Evolutionary conservation across 495 filamentous ascomycete genomes (phyloP).

Genomic region (Extremus antarcticus): DNA sequence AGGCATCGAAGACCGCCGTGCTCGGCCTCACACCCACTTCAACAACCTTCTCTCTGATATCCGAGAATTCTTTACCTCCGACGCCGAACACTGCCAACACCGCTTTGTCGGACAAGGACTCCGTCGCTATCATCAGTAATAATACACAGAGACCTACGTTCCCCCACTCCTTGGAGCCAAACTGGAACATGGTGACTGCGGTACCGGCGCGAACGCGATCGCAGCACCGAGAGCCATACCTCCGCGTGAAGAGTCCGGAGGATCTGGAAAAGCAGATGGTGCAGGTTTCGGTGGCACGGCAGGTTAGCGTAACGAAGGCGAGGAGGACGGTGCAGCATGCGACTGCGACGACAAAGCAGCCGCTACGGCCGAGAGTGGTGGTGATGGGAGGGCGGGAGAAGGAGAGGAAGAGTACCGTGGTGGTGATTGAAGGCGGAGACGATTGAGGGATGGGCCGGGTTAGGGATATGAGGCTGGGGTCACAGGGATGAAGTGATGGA

Average conservation of each 20-base stretch:
- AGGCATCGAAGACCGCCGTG: not conserved
- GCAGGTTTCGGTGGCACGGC: slow-evolving; percentile 15
- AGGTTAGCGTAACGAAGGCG: slow-evolving; percentile 12
- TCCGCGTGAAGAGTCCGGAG: slow-evolving; percentile 1
- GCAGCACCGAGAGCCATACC: not conserved
- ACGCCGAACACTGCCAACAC: slow-evolving; percentile 5
- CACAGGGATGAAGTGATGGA: too few relatives aligned
- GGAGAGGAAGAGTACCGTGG: slow-evolving; percentile 12
- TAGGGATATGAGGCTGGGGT: not conserved
- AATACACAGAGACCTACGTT: not conserved
- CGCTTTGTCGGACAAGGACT: not conserved
- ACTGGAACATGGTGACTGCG: slow-evolving; percentile 9
- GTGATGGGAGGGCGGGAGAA: slow-evolving; percentile 4
- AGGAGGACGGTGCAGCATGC: slow-evolving; percentile 8
- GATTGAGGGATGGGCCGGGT: slow-evolving; percentile 1
- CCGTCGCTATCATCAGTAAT: not conserved
- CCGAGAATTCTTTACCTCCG: slow-evolving; percentile 9
- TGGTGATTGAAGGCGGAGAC: slow-evolving; percentile 10
- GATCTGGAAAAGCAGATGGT: slow-evolving; percentile 18
- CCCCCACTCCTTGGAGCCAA: not conserved
- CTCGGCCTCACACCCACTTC: not conserved
- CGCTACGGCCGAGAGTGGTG: slow-evolving; percentile 14
- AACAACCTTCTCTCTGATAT: not conserved
- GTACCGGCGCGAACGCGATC: not conserved
- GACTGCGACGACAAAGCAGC: slow-evolving; percentile 14